Evolutionary conservation across 1,284 basidiomycete species (phyloP), one percentile per base, ranked within the genome.

Genomic region (Veloboletus limbatus): DNA sequence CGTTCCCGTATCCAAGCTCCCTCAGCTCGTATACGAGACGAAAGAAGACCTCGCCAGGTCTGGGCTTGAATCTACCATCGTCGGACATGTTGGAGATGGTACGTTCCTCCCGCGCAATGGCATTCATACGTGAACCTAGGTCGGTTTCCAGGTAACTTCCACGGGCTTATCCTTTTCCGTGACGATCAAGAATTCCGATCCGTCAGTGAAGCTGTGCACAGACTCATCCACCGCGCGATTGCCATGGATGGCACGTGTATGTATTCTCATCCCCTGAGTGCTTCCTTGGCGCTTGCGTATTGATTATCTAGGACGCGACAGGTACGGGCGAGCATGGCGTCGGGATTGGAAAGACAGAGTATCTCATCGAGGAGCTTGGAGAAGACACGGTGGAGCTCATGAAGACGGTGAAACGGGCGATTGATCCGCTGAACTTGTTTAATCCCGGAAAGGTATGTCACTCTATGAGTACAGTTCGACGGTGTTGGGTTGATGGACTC

Each of bases 61-160:
- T 21, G 79, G 79, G 3, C 69, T 94, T 32, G 69, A 68, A 28
- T 85, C 82, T n/a, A 85, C 85, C 3, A 85, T 89, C 45, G 82
- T 86, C 13, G 89, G 90, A 6, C 92, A 95, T 63, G 88, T 93
- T 9, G 92, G 90, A 22, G 92, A 95, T 62, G 92, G 91, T 58
- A 77, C 76, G 57, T 60, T 55, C 38, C 59, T 69, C 6, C 48
- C 65, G 33, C 17, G 62, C 14, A 9, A 20, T 27, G 8, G 13
- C n/a, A n/a, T 13, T 4, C 59, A 24, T 32, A 54, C 52, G 58
- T 17, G 47, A 13, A 35, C 31, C 21, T 14, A 57, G 61, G 43
- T 16, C 6, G n/a, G 1, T 21, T 17, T 8, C 41, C 33, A 77
- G 76, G 76, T 27, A 78, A 78, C 49, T 89, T 88, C 66, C 86